A percentile compares a stretch with the other conserved stretches of the same genome.
Evolutionary conservation across 768 basidiomycete species (phyloP).

Genomic region (Tricholoma sp.): DNA sequence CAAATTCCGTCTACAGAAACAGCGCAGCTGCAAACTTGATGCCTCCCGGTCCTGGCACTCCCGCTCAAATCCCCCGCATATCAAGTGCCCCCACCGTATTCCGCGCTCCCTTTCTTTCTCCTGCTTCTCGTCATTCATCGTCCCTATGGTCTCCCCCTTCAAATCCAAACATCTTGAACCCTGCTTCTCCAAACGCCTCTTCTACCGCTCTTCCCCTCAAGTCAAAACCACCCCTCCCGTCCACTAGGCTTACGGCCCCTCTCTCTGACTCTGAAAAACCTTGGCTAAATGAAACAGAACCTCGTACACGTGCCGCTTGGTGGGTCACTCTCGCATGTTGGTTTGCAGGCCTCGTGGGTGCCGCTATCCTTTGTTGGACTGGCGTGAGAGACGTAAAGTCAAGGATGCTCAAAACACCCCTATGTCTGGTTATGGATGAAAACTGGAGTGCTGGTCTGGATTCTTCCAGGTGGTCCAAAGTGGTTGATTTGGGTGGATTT

Average conservation of each 20-base stretch:
- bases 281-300: conserved; percentile 37
- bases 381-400: conserved; percentile 39
- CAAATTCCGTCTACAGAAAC: conserved; percentile 39
- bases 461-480: conserved; percentile 54
- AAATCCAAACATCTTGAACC: conserved; percentile 40
- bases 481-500: conserved; percentile 72
- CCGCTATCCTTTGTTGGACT: conserved; percentile 48
- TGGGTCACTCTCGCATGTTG: conserved; percentile 49
- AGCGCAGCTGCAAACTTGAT: conserved; percentile 40
- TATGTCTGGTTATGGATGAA: conserved; percentile 68
- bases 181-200: conserved; percentile 20
- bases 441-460: conserved; percentile 51
- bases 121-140: conserved; percentile 59
- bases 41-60: neutral
- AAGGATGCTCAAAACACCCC: conserved; percentile 35
- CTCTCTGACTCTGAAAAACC: conserved; percentile 54
- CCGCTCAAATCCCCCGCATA: conserved; percentile 26
- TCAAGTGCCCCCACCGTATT: conserved; percentile 42
- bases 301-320: conserved; percentile 31
- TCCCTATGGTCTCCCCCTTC: conserved; percentile 44
- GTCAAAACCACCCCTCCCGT: conserved; percentile 35
- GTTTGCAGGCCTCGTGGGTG: conserved; percentile 48
- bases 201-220: conserved; percentile 20
- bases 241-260: conserved; percentile 47
- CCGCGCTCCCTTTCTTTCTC: conserved; percentile 66